Percentiles rank a stretch among this genome's conserved stretches.
Conservation (phyloP, 2,329 filamentous ascomycete genomes). For the Sarocladium strictum region DNA sequence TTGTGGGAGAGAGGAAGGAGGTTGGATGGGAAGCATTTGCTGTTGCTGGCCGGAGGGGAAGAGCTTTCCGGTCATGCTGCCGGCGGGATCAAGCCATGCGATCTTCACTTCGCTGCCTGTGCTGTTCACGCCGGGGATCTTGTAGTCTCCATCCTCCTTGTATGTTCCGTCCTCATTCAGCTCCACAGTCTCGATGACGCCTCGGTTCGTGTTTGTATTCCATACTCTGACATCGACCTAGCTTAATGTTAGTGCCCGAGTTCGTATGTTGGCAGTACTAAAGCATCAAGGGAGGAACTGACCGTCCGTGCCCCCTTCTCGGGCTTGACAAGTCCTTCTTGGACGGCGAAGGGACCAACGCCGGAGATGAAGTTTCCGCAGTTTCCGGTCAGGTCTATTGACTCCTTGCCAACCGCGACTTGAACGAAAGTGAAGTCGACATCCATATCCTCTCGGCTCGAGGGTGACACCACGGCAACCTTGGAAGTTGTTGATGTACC, state of each 20-base stretch:
- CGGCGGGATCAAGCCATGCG: slow-evolving; percentile 52
- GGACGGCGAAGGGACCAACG: slow-evolving; percentile 53
- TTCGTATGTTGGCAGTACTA: not conserved
- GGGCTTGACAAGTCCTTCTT: slow-evolving; percentile 36
- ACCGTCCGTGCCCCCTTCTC: slow-evolving; percentile 19
- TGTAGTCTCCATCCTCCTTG: slow-evolving; percentile 41
- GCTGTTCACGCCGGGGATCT: slow-evolving; percentile 53
- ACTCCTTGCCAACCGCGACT: slow-evolving; percentile 47
- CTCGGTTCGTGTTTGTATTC: slow-evolving; percentile 57
- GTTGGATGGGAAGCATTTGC: slow-evolving; percentile 37
- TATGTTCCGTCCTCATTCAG: slow-evolving; percentile 40
- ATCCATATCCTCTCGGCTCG: slow-evolving; percentile 37
- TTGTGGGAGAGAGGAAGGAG: slow-evolving; percentile 13
- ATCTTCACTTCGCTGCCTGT: slow-evolving; percentile 49
- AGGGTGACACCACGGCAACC: slow-evolving; percentile 47
- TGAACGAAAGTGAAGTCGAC: slow-evolving; percentile 60
- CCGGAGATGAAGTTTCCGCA: slow-evolving; percentile 59
- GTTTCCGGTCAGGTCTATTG: slow-evolving; percentile 53
- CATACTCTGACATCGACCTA: slow-evolving; percentile 37
- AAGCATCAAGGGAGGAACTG: slow-evolving; percentile 6
- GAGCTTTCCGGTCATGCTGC: slow-evolving; percentile 52
- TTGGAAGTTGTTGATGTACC: slow-evolving; percentile 57
- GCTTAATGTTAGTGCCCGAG: not conserved
- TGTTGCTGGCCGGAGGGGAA: slow-evolving; percentile 50
- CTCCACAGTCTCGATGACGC: slow-evolving; percentile 49